phyloP scores from a whole-genome alignment of 805 yeast genomes.

The Candida sithepensis region DNA sequence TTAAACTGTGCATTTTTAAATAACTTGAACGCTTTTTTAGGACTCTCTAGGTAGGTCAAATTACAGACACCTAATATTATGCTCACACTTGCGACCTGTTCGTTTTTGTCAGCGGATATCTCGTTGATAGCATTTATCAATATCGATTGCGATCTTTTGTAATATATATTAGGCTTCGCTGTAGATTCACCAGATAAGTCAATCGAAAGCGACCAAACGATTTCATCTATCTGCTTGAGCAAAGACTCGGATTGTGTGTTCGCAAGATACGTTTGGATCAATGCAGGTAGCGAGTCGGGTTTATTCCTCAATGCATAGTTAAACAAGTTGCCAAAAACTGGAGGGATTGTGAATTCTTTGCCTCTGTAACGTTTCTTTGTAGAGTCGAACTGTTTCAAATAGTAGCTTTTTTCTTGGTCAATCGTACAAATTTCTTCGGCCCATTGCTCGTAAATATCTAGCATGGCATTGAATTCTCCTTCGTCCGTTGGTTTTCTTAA shows the following conservation, averaged over 20 bases:
- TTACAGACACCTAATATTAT: slow-evolving; percentile 30
- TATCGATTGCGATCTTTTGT: slow-evolving; percentile 24
- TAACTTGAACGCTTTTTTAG: slow-evolving; percentile 20
- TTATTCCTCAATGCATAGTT: slow-evolving; percentile 22
- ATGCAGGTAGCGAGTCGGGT: slow-evolving; percentile 16
- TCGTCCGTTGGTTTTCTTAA: slow-evolving; percentile 24
- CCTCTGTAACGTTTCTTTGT: slow-evolving; percentile 6
- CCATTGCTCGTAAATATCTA: slow-evolving; percentile 23
- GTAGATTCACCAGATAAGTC: slow-evolving; percentile 28
- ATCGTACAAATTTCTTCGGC: slow-evolving; percentile 14
- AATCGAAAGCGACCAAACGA: slow-evolving; percentile 28
- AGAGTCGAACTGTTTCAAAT: slow-evolving; percentile 16
- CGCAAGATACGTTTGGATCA: slow-evolving; percentile 18
- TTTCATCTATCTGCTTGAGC: slow-evolving; percentile 25
- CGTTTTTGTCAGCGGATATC: slow-evolving; percentile 11
- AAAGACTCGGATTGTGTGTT: slow-evolving; percentile 10
- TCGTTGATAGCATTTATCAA: slow-evolving; percentile 22
- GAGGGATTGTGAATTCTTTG: slow-evolving; percentile 23
- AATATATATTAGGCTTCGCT: slow-evolving; percentile 18
- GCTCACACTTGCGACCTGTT: slow-evolving; percentile 21
- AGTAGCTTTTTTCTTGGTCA: slow-evolving; percentile 28
- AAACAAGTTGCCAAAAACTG: slow-evolving; percentile 26
- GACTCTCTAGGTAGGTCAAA: slow-evolving; percentile 20
- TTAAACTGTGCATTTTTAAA: slow-evolving; percentile 28
- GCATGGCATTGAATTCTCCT: slow-evolving; percentile 22